These are phyloP conservation scores for Pseudognaphalium luteoalbum DNA, from an alignment of 129 eudicot genomes.

Conservation along the genomic window DNA sequence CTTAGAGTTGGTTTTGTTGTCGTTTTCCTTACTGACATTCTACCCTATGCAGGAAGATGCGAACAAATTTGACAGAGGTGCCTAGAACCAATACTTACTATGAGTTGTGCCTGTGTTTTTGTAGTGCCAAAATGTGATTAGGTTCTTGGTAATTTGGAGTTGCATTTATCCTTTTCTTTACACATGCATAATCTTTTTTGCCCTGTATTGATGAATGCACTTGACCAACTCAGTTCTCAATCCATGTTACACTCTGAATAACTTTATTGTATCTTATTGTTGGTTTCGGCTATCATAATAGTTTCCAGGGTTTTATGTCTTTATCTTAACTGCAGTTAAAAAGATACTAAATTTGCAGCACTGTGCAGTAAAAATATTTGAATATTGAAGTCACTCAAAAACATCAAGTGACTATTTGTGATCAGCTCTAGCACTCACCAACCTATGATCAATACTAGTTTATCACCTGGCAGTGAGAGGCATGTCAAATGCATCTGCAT, in stretches of 20 bases:
- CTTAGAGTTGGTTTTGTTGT: neutral
- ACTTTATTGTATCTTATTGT: neutral
- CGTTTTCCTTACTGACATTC: neutral
- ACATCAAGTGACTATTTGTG: neutral
- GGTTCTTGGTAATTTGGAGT: conserved; percentile 9
- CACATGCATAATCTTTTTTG: neutral
- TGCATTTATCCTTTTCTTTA: neutral
- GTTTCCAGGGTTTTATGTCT: neutral
- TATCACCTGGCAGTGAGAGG: too few species aligned
- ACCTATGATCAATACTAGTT: too few species aligned
- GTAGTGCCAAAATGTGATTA: conserved; percentile 19
- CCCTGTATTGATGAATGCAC: conserved; percentile 20
- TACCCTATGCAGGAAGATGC: conserved; percentile 64
- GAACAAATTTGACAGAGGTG: conserved; percentile 41
- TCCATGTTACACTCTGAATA: conserved; percentile 18
- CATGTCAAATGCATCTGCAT: too few species aligned
- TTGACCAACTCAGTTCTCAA: neutral
- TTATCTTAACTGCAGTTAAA: neutral
- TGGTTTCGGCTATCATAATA: neutral
- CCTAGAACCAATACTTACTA: conserved; percentile 63
- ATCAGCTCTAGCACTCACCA: neutral
- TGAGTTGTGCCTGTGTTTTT: conserved; percentile 33
- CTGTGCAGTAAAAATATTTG: too few species aligned
- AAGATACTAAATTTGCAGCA: neutral
- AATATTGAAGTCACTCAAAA: too few species aligned